Conservation (phyloP, 495 filamentous ascomycete genomes). For the Schizothecium vesticola region DNA sequence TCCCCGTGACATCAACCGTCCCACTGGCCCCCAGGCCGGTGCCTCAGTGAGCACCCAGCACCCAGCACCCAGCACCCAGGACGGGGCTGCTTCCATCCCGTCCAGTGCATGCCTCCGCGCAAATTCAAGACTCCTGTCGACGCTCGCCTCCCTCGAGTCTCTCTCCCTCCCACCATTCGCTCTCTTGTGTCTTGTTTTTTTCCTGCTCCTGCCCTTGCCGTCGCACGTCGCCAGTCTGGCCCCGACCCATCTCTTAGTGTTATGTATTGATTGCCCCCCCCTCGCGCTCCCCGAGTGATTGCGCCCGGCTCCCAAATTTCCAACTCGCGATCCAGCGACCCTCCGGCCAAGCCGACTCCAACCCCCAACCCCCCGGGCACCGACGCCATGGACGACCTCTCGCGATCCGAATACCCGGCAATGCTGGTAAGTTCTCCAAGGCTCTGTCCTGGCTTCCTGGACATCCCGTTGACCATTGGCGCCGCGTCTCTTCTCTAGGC, state of each 20-base stretch:
- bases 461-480: background rate
- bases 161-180: background rate
- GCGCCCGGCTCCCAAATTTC: constrained; percentile 6
- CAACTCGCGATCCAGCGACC: background rate
- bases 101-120: constrained; percentile 3
- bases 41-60: constrained; percentile 1
- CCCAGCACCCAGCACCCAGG: background rate
- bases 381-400: constrained; percentile 60
- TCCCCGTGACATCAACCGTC: constrained; percentile 26
- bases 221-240: constrained; percentile 5
- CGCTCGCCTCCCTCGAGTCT: constrained; percentile 7
- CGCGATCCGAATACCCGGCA: constrained; percentile 88
- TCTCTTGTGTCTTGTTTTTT: constrained; percentile 9
- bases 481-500: constrained; percentile 47
- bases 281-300: constrained; percentile 8
- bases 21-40: background rate
- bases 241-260: constrained; percentile 12
- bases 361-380: background rate
- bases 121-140: constrained; percentile 11
- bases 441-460: background rate
- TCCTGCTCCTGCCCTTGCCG: background rate
- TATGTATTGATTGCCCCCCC: constrained; percentile 24
- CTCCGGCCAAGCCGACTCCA: background rate
- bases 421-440: constrained; percentile 71
- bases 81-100: background rate